Percentiles rank a stretch among this genome's conserved stretches.
These are phyloP conservation scores for Trichoderma sp. DNA, from an alignment of 2,329 filamentous ascomycete genomes.

Conservation along the genomic window DNA sequence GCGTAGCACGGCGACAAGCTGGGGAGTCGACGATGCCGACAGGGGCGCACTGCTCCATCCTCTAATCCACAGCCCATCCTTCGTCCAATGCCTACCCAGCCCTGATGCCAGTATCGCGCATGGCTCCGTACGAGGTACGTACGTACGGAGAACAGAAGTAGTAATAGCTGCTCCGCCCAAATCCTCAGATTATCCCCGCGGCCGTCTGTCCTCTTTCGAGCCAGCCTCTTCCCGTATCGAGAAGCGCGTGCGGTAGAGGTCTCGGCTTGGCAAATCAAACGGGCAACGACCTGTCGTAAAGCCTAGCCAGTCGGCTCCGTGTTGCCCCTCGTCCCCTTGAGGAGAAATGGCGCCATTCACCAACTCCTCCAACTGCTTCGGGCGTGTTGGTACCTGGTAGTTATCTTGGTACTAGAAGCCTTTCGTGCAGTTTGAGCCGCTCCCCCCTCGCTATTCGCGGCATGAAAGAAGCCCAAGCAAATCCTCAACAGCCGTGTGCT, in stretches of 20 bases:
- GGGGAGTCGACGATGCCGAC: too few relatives aligned
- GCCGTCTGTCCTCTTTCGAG: constrained; percentile 13
- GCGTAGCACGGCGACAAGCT: too few relatives aligned
- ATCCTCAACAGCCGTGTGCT: constrained; percentile 17
- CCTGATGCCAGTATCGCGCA: constrained; percentile 4
- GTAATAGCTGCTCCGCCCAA: constrained; percentile 6
- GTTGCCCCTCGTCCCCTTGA: not conserved
- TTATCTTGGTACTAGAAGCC: not conserved
- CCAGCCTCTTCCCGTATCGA: constrained; percentile 2
- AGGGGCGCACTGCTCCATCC: not conserved
- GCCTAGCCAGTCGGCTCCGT: not conserved
- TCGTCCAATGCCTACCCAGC: not conserved
- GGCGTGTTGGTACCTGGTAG: too few relatives aligned
- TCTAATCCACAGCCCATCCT: not conserved
- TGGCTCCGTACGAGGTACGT: not conserved
- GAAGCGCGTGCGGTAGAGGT: constrained; percentile 5
- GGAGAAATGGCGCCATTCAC: constrained; percentile 22
- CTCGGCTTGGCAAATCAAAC: constrained; percentile 9
- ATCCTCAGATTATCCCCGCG: constrained; percentile 18
- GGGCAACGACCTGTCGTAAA: not conserved
- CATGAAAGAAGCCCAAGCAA: constrained; percentile 14
- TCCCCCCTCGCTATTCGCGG: constrained; percentile 26
- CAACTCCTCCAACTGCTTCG: not conserved
- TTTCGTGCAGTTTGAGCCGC: constrained; percentile 10
- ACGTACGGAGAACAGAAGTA: constrained; percentile 9